Conservation (phyloP, 129 eudicot genomes). For the Deinandra increscens region DNA sequence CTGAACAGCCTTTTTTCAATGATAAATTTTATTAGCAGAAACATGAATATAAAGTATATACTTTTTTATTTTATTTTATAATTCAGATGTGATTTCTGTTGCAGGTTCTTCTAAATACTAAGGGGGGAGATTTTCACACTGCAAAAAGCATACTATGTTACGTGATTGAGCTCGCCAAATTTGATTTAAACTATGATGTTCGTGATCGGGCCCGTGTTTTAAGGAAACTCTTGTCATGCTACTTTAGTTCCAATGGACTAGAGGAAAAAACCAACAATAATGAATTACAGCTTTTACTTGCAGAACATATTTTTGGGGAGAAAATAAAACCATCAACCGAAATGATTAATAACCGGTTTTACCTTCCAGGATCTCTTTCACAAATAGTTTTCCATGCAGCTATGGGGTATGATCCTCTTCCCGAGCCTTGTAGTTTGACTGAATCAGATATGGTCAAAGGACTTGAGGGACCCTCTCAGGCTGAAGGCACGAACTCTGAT, state of each 20-base stretch:
- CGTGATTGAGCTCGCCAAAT: slow-evolving; percentile 80
- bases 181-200: slow-evolving; percentile 78
- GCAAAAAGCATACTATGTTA: slow-evolving; percentile 48
- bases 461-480: slow-evolving; percentile 30
- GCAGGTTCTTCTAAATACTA: slow-evolving; percentile 68
- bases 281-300: slow-evolving; percentile 39
- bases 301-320: slow-evolving; percentile 51
- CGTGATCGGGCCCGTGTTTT: slow-evolving; percentile 89
- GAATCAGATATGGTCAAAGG: slow-evolving; percentile 29
- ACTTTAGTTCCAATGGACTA: slow-evolving; percentile 32
- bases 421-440: slow-evolving; percentile 74
- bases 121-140: slow-evolving; percentile 48
- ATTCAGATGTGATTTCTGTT: slow-evolving; percentile 19
- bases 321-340: slow-evolving; percentile 42
- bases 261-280: slow-evolving; percentile 43
- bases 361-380: slow-evolving; percentile 96
- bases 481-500: slow-evolving; percentile 45
- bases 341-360: slow-evolving; percentile 53
- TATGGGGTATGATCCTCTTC: slow-evolving; percentile 94
- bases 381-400: slow-evolving; percentile 95
- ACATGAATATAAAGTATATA: not conserved
- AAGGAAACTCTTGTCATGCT: slow-evolving; percentile 52
- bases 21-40: slow-evolving; percentile 8
- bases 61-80: no score
- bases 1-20: not conserved